Percentiles rank a stretch among this genome's conserved stretches.
Evolutionary conservation across 768 basidiomycete genomes (phyloP).

Genomic region (Scleroderma citrinum): DNA sequence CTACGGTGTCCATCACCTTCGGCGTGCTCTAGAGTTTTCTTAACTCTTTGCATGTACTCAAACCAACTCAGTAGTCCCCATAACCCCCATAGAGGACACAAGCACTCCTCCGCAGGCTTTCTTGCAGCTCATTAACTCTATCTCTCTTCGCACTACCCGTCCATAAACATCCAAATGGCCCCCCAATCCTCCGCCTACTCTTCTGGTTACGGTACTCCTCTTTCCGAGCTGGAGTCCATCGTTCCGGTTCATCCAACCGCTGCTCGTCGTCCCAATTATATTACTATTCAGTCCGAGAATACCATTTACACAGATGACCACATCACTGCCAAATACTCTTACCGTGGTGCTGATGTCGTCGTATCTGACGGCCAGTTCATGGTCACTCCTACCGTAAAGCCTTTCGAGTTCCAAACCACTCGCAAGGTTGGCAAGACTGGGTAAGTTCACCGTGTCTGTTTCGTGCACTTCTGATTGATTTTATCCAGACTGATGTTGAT

Average conservation of each 20-base stretch:
- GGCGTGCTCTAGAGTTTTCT: slow-evolving; percentile 22
- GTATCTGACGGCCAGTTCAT: slow-evolving; percentile 69
- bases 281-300: slow-evolving; percentile 78
- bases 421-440: slow-evolving; percentile 87
- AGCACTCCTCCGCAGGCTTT: slow-evolving; percentile 73
- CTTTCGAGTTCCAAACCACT: slow-evolving; percentile 88
- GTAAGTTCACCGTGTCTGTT: slow-evolving; percentile 41
- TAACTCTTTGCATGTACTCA: slow-evolving; percentile 82
- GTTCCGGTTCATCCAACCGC: slow-evolving; percentile 81
- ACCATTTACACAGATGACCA: slow-evolving; percentile 75
- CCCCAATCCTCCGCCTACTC: slow-evolving; percentile 36
- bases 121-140: slow-evolving; percentile 41
- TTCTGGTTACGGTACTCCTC: slow-evolving; percentile 70
- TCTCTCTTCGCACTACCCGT: slow-evolving; percentile 19
- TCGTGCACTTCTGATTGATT: slow-evolving; percentile 2
- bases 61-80: slow-evolving; percentile 89
- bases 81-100: slow-evolving; percentile 82
- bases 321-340: slow-evolving; percentile 77
- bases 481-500: slow-evolving; percentile 84
- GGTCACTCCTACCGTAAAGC: slow-evolving; percentile 72
- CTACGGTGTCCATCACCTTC: slow-evolving; percentile 10
- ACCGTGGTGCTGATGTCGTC: slow-evolving; percentile 70
- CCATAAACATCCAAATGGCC: slow-evolving; percentile 39
- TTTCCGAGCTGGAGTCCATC: slow-evolving; percentile 62
- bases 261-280: slow-evolving; percentile 64